Percentiles rank a stretch among this genome's conserved stretches.
Conservation (phyloP, 1,284 basidiomycete genomes). For the Trametes hirsuta region DNA sequence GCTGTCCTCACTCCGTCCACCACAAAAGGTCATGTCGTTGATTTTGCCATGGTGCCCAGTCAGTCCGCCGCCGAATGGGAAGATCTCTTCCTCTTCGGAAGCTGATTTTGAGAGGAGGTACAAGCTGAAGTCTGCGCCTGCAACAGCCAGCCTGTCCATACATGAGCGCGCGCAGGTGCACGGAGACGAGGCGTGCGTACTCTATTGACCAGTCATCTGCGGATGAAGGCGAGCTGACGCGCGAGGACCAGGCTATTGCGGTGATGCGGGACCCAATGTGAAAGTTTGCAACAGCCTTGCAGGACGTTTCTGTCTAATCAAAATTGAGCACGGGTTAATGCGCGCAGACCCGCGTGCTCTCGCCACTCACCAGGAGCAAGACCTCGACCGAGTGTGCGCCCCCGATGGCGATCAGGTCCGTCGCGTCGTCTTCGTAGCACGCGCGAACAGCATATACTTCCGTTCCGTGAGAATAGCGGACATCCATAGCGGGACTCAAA, state of each 20-base stretch:
- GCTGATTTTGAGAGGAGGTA: slow-evolving; percentile 65
- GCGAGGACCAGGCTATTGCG: slow-evolving; percentile 78
- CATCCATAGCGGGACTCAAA: slow-evolving; percentile 47
- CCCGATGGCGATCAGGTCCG: slow-evolving; percentile 71
- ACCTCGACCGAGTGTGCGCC: slow-evolving; percentile 73
- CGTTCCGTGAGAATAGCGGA: slow-evolving; percentile 58
- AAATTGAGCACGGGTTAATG: slow-evolving; percentile 4
- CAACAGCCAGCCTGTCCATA: slow-evolving; percentile 59
- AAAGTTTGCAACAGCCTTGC: slow-evolving; percentile 64
- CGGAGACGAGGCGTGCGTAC: slow-evolving; percentile 38
- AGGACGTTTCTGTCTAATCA: slow-evolving; percentile 37
- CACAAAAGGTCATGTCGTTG: slow-evolving; percentile 77
- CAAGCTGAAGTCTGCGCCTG: slow-evolving; percentile 67
- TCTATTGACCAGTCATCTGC: slow-evolving; percentile 72
- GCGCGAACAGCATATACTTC: slow-evolving; percentile 63
- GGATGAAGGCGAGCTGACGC: slow-evolving; percentile 62
- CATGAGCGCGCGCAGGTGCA: not conserved
- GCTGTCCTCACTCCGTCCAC: slow-evolving; percentile 65
- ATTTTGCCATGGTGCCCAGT: slow-evolving; percentile 76
- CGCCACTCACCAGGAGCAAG: slow-evolving; percentile 57
- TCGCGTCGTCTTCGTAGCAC: slow-evolving; percentile 63
- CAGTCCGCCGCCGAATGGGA: slow-evolving; percentile 74
- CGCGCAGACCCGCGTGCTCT: slow-evolving; percentile 17
- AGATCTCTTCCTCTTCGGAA: slow-evolving; percentile 53
- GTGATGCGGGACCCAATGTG: slow-evolving; percentile 73